phyloP scores from a whole-genome alignment of 2,329 filamentous ascomycete genomes.

The Emmonsiellopsis sp. region DNA sequence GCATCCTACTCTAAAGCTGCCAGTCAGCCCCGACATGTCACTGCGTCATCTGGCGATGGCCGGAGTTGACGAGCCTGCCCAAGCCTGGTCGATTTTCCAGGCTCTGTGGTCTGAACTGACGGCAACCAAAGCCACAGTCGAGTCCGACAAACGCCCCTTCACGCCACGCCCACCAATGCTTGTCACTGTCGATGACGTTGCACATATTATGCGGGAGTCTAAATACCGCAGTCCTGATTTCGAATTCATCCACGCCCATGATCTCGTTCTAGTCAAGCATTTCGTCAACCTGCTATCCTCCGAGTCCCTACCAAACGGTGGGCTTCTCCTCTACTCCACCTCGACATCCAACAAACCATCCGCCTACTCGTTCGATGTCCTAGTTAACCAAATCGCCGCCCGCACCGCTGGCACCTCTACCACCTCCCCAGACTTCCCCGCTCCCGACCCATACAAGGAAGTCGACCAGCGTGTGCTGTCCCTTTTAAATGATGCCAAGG shows the following conservation, averaged over 20 bases:
- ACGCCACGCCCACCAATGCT: conserved; percentile 54
- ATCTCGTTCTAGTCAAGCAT: conserved; percentile 65
- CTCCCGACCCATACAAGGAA: conserved; percentile 44
- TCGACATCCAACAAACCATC: conserved; percentile 61
- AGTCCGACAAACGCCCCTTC: conserved; percentile 33
- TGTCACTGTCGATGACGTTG: conserved; percentile 67
- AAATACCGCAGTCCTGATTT: conserved; percentile 65
- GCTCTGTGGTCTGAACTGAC: conserved; percentile 75
- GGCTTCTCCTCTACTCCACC: conserved; percentile 66
- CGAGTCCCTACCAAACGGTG: conserved; percentile 56
- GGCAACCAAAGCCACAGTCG: conserved; percentile 35
- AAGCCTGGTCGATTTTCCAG: conserved; percentile 71
- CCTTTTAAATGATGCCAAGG: conserved; percentile 26
- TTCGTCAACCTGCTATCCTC: conserved; percentile 60
- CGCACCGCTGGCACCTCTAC: conserved; percentile 29
- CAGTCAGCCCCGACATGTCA: conserved; percentile 49
- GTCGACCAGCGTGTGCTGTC: conserved; percentile 47
- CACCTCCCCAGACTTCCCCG: conserved; percentile 33
- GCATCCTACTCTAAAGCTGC: conserved; percentile 52
- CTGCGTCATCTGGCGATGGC: conserved; percentile 60
- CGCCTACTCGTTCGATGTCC: conserved; percentile 59
- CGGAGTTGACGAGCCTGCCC: conserved; percentile 64
- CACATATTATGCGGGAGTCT: conserved; percentile 70
- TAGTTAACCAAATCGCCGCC: conserved; percentile 45
- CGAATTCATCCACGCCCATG: conserved; percentile 73